phyloP scores from a whole-genome alignment of 202 grass and related monocot genomes.

The Setaria viridis region DNA sequence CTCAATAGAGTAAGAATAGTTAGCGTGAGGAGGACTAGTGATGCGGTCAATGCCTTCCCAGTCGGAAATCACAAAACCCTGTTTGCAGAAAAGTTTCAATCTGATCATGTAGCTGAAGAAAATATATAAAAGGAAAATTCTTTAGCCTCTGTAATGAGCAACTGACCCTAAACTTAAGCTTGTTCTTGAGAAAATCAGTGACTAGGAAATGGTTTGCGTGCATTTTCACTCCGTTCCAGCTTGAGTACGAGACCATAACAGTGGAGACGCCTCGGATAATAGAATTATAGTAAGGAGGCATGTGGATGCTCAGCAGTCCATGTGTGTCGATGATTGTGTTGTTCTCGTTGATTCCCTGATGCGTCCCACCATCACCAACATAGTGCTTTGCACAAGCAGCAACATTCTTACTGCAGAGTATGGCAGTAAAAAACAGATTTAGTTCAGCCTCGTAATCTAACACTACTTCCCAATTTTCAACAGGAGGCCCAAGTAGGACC shows the following conservation, averaged over 20 bases:
- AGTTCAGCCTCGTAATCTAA: neutral
- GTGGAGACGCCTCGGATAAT: slow-evolving; percentile 83
- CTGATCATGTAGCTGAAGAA: slow-evolving; percentile 8
- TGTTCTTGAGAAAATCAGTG: slow-evolving; percentile 82
- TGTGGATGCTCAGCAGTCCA: slow-evolving; percentile 74
- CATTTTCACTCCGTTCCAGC: slow-evolving; percentile 88
- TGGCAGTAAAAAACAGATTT: neutral
- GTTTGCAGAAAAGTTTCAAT: slow-evolving; percentile 16
- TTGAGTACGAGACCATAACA: slow-evolving; percentile 86
- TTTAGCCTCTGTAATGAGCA: slow-evolving; percentile 21
- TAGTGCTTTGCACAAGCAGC: slow-evolving; percentile 84
- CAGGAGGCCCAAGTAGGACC: neutral
- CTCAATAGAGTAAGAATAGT: slow-evolving; percentile 82
- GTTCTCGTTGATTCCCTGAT: slow-evolving; percentile 75
- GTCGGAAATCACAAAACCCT: slow-evolving; percentile 96
- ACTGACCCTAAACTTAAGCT: slow-evolving; percentile 76
- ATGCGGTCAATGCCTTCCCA: slow-evolving; percentile 82
- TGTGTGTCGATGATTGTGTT: slow-evolving; percentile 68
- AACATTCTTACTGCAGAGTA: slow-evolving; percentile 65
- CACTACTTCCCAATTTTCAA: neutral
- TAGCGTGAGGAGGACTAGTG: slow-evolving; percentile 55
- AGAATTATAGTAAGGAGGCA: slow-evolving; percentile 79
- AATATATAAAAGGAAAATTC: slow-evolving; percentile 1
- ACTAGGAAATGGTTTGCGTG: slow-evolving; percentile 74
- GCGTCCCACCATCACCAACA: slow-evolving; percentile 80